phyloP scores from a whole-genome alignment of 306 rosid species.

The Glycyrrhiza uralensis region DNA sequence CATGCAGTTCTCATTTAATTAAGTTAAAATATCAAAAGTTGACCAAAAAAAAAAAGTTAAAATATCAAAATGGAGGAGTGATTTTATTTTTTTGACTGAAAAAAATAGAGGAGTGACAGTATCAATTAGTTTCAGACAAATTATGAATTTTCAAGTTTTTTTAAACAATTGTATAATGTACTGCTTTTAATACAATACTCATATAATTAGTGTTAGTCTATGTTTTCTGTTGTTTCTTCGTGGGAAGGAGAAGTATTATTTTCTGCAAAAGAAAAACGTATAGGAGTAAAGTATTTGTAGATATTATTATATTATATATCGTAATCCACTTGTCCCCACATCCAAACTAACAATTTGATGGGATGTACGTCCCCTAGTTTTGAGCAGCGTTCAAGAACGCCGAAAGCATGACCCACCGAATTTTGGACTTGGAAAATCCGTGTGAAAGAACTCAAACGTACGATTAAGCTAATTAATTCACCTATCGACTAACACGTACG shows the following conservation, averaged over 20 bases:
- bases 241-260: not conserved
- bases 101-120: not conserved
- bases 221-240: not conserved
- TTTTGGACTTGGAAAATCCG: no score
- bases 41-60: no score
- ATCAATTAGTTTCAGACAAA: not conserved
- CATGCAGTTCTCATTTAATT: not conserved
- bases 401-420: conserved; percentile 1
- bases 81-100: no score
- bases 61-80: no score
- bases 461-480: no score
- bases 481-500: no score
- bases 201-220: not conserved
- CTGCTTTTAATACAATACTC: not conserved
- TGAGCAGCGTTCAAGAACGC: not conserved
- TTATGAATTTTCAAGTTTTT: not conserved
- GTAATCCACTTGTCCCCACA: not conserved
- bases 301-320: not conserved
- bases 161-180: not conserved
- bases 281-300: not conserved
- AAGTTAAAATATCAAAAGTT: no score
- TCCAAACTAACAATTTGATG: not conserved
- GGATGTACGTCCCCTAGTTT: not conserved
- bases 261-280: not conserved
- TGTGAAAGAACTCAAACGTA: no score